Evolutionary conservation across 1,284 basidiomycete species (phyloP), one percentile per base, ranked within the genome.

Genomic region (Ceratobasidium sp.): DNA sequence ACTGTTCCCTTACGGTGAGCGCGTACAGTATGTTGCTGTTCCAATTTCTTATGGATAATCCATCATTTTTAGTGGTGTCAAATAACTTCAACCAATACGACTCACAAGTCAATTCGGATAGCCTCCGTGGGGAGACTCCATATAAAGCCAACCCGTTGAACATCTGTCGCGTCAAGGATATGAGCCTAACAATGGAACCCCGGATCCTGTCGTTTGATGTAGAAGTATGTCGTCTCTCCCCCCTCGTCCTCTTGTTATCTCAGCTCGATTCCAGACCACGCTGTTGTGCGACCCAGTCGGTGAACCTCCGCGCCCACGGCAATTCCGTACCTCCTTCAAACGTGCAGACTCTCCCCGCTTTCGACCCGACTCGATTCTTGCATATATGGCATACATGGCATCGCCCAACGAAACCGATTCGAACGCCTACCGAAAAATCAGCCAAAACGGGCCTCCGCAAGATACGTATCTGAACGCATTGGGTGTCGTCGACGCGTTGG

Each of bases 131-230:
- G 7, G 46, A 68, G n/a, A 40, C 49, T 3, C n/a, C 66, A 1
- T 68, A 68, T n/a, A 22, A 68, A 56, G 51, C 66, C 13, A 68
- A 68, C 15, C 66, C 66, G 11, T 34, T 68, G 66, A 15, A 68
- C 7, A 54, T n/a, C 11, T 68, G 66, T n/a, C 66, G 51, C 5
- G 66, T 68, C 7, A 8, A 68, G 9, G 25, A 68, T 43, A 68
- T 68, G 66, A 40, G 32, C 3, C 49, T 68, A 40, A 37, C 66
- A 22, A 68, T 54, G 51, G 49, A 68, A 34, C 29, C 52, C 1
- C 54, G 5, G 25, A 68, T 54, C 0, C 5, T 68, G 49, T 40
- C 46, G 0, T 54, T 68, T 22, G 51, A 11, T 7, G 25, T 68
- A 11, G 13, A 13, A 8, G 61, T 64, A 43, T 1, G 59, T 4